Evolutionary conservation across 1,284 basidiomycete genomes (phyloP).

Genomic region (Trichosporon sp.): DNA sequence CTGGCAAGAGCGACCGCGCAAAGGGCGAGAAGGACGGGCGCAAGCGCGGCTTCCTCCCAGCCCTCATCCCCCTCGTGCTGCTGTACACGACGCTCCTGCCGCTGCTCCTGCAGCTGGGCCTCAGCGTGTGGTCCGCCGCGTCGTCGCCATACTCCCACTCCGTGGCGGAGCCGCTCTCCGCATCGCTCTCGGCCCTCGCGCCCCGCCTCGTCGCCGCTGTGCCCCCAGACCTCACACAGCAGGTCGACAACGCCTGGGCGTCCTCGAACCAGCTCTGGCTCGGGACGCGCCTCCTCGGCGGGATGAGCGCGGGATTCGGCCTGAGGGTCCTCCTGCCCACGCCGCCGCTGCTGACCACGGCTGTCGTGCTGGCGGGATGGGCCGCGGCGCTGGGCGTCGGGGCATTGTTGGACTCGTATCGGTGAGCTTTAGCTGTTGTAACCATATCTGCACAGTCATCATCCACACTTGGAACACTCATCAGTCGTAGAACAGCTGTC

Average conservation of each 20-base stretch:
- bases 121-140: conserved; percentile 65
- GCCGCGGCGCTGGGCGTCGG: conserved; percentile 52
- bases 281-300: conserved; percentile 74
- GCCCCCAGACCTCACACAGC: neutral
- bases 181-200: neutral
- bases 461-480: no score
- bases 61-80: conserved; percentile 70
- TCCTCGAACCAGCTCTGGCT: conserved; percentile 72
- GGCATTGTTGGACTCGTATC: neutral
- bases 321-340: conserved; percentile 52
- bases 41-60: conserved; percentile 50
- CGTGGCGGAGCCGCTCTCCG: neutral
- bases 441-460: no score
- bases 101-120: conserved; percentile 72
- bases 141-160: conserved; percentile 48
- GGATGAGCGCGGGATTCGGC: conserved; percentile 72
- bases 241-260: conserved; percentile 33
- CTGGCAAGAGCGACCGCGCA: neutral
- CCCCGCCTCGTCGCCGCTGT: neutral
- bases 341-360: conserved; percentile 66
- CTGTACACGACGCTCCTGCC: conserved; percentile 84
- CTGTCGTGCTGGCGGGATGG: conserved; percentile 75
- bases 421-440: neutral
- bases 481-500: no score
- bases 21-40: conserved; percentile 26